Percentiles rank a stretch among this genome's conserved stretches.
phyloP scores from a whole-genome alignment of 352 stramenopile genomes.

The Lagenidium giganteum region DNA sequence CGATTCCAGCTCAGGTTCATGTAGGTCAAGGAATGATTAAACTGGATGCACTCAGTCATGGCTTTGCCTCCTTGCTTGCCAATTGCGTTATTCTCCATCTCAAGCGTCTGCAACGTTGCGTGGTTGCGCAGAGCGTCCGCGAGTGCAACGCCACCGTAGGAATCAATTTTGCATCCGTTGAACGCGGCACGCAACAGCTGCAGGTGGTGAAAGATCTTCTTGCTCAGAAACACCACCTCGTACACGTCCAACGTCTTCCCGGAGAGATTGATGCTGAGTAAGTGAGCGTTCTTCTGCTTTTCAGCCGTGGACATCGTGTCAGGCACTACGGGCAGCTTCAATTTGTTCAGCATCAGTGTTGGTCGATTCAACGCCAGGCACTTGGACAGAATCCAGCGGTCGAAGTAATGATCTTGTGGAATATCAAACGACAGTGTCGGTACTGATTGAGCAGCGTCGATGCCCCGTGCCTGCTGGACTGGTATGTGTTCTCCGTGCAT shows the following conservation, averaged over 20 bases:
- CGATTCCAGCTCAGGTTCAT: slow-evolving; percentile 80
- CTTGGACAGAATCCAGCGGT: slow-evolving; percentile 64
- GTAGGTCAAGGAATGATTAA: slow-evolving; percentile 48
- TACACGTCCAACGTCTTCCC: slow-evolving; percentile 39
- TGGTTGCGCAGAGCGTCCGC: slow-evolving; percentile 68
- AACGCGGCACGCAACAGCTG: slow-evolving; percentile 46
- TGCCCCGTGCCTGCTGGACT: slow-evolving; percentile 53
- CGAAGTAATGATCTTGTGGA: slow-evolving; percentile 32
- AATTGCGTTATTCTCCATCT: slow-evolving; percentile 69
- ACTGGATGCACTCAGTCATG: slow-evolving; percentile 52
- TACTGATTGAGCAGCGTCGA: slow-evolving; percentile 13
- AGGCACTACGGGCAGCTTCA: slow-evolving; percentile 27
- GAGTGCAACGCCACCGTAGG: slow-evolving; percentile 39
- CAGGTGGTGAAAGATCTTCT: slow-evolving; percentile 72
- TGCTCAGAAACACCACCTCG: slow-evolving; percentile 58
- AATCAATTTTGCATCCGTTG: slow-evolving; percentile 55
- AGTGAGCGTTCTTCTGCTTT: no score
- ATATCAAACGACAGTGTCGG: slow-evolving; percentile 28
- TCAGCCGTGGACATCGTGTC: slow-evolving; percentile 1
- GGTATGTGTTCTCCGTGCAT: slow-evolving; percentile 37
- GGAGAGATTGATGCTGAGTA: slow-evolving; percentile 50
- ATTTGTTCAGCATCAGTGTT: slow-evolving; percentile 50
- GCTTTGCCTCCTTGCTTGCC: slow-evolving; percentile 37
- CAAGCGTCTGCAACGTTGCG: slow-evolving; percentile 43
- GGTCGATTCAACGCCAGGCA: slow-evolving; percentile 58